These are phyloP conservation scores for Aspergillus ibericus DNA, from an alignment of 2,329 filamentous ascomycete species.

Conservation along the genomic window DNA sequence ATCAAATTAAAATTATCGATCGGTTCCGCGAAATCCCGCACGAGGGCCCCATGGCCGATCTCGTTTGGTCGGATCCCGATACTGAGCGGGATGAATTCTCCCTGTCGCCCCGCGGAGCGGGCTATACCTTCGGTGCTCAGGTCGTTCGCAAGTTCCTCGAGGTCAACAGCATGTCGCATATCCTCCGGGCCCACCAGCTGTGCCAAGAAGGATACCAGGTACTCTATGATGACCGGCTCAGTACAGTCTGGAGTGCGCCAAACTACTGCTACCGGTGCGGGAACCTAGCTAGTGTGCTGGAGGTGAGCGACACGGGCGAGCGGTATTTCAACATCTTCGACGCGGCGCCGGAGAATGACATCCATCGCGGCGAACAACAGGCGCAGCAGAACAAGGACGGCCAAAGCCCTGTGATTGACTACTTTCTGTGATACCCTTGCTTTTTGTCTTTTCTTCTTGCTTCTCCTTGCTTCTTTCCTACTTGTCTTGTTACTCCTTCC, in stretches of 20 bases:
- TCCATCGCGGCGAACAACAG: slow-evolving; percentile 78
- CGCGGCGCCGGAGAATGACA: slow-evolving; percentile 87
- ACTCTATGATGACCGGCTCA: slow-evolving; percentile 89
- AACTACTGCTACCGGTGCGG: slow-evolving; percentile 96
- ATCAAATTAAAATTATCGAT: slow-evolving; percentile 99
- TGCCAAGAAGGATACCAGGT: slow-evolving; percentile 98
- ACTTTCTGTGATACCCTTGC: slow-evolving; percentile 63
- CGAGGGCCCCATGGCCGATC: slow-evolving; percentile 98
- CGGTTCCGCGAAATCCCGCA: slow-evolving; percentile 98
- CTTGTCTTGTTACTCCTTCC: background rate
- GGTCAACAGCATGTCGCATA: slow-evolving; percentile 97
- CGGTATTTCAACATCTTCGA: slow-evolving; percentile 98
- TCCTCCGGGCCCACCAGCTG: slow-evolving; percentile 94
- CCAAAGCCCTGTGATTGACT: slow-evolving; percentile 68
- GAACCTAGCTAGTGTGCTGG: slow-evolving; percentile 94
- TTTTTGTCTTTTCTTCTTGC: slow-evolving; percentile 2
- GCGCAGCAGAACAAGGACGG: slow-evolving; percentile 67
- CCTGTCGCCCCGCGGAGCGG: slow-evolving; percentile 85
- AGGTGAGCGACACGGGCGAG: slow-evolving; percentile 90
- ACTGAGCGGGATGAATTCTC: slow-evolving; percentile 97
- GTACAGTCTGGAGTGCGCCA: slow-evolving; percentile 96
- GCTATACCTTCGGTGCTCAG: slow-evolving; percentile 96
- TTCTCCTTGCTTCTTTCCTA: background rate
- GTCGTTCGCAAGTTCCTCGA: slow-evolving; percentile 98
- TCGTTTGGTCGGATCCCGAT: slow-evolving; percentile 98